Evolutionary conservation across 352 stramenopile genomes (phyloP).

Genomic region (Pythium angustatum): DNA sequence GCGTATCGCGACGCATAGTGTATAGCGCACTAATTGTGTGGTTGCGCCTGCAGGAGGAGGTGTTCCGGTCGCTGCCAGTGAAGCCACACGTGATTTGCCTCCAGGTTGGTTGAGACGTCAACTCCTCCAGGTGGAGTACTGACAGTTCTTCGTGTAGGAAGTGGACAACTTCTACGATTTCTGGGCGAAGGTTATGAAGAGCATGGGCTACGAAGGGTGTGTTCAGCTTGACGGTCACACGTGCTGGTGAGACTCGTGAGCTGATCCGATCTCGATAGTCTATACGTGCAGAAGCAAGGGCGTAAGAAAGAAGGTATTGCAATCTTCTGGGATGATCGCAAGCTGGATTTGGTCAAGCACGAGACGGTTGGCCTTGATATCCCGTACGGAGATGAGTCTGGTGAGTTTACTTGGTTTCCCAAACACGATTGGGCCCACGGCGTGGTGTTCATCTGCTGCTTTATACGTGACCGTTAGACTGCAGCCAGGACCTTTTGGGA

Average conservation of each 20-base stretch:
- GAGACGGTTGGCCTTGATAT: constrained; percentile 51
- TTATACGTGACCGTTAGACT: constrained; percentile 37
- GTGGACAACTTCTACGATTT: constrained; percentile 78
- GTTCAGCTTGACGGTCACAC: not conserved
- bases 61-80: constrained; percentile 60
- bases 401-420: constrained; percentile 28
- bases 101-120: constrained; percentile 41
- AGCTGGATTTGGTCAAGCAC: constrained; percentile 45
- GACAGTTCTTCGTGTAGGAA: constrained; percentile 42
- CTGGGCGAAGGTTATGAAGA: constrained; percentile 57
- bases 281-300: constrained; percentile 72
- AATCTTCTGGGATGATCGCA: constrained; percentile 69
- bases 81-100: constrained; percentile 75
- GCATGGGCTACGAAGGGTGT: constrained; percentile 66
- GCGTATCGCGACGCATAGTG: too few relatives aligned
- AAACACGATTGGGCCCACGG: too few relatives aligned
- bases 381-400: constrained; percentile 50
- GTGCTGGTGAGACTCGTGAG: not conserved
- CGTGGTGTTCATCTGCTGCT: too few relatives aligned
- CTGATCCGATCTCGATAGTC: constrained; percentile 24
- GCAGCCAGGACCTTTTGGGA: constrained; percentile 48
- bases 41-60: constrained; percentile 37
- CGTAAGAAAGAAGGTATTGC: constrained; percentile 69
- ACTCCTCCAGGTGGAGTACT: not conserved
- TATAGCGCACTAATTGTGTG: not conserved